Conservation (phyloP, 495 filamentous ascomycete genomes). For the Trypethelium eluteriae region DNA sequence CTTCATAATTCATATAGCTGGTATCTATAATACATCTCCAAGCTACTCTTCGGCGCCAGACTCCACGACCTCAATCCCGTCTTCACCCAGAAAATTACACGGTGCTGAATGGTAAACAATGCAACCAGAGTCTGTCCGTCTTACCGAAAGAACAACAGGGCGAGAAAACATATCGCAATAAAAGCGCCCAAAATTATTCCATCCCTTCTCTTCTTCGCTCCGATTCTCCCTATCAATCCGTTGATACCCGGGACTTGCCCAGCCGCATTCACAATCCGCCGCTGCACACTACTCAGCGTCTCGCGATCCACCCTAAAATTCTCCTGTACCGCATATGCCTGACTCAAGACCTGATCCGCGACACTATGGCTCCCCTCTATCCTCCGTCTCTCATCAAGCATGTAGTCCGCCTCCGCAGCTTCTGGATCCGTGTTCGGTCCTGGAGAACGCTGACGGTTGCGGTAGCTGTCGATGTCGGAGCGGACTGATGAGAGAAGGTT, state of each 20-base stretch:
- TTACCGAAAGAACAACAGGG: conserved; percentile 75
- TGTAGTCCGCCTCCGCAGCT: conserved; percentile 84
- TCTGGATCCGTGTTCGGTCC: conserved; percentile 58
- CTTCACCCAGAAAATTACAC: background rate
- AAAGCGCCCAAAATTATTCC: conserved; percentile 86
- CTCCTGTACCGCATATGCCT: conserved; percentile 96
- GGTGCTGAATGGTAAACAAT: background rate
- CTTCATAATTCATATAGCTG: conserved; percentile 1
- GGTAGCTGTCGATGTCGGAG: conserved; percentile 85
- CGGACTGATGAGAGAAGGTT: conserved; percentile 90
- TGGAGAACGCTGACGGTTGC: conserved; percentile 24
- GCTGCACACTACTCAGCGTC: conserved; percentile 74
- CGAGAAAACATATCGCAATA: conserved; percentile 82
- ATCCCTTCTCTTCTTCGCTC: conserved; percentile 89
- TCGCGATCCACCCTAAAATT: conserved; percentile 81
- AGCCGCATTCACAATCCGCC: conserved; percentile 79
- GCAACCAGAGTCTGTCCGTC: background rate
- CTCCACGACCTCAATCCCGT: background rate
- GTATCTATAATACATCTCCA: conserved; percentile 10
- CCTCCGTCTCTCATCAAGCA: conserved; percentile 79
- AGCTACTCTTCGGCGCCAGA: background rate
- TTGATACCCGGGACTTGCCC: conserved; percentile 91
- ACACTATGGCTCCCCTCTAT: conserved; percentile 82
- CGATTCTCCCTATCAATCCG: conserved; percentile 85
- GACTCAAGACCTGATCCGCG: conserved; percentile 84